These are phyloP conservation scores for Trichoderma lentiforme DNA, from an alignment of 2,329 filamentous ascomycete species.

Conservation along the genomic window DNA sequence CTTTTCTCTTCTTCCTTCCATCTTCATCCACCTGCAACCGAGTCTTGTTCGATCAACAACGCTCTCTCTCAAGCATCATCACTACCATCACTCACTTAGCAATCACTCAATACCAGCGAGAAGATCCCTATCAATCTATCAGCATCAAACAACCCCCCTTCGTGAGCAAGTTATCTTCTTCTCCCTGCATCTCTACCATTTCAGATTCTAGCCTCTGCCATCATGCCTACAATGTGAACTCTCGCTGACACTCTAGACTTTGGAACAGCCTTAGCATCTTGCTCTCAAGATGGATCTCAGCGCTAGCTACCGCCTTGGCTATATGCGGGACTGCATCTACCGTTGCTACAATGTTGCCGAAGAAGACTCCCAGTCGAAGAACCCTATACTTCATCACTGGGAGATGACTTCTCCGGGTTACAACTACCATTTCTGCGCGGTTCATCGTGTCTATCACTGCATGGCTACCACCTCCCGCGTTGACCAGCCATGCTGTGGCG, in stretches of 20 bases:
- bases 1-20: background rate
- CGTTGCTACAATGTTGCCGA: background rate
- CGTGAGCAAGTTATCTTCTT: background rate
- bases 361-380: background rate
- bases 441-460: slow-evolving; percentile 29
- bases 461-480: slow-evolving; percentile 19
- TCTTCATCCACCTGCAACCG: background rate
- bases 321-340: background rate
- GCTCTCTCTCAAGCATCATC: background rate
- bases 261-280: background rate
- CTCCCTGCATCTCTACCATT: background rate
- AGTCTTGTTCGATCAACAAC: background rate
- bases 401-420: slow-evolving; percentile 19
- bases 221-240: background rate
- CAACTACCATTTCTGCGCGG: slow-evolving; percentile 32
- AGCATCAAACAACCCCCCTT: background rate
- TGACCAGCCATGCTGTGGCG: slow-evolving; percentile 33
- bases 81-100: background rate
- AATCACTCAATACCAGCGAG: background rate
- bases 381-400: slow-evolving; percentile 24
- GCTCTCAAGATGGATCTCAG: background rate
- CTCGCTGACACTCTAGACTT: background rate
- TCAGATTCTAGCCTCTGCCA: background rate
- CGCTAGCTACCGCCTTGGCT: background rate
- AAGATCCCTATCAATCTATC: background rate